Evolutionary conservation across 2,329 filamentous ascomycete species (phyloP), one percentile per base, ranked within the genome.

Genomic region (Claviceps sp.): DNA sequence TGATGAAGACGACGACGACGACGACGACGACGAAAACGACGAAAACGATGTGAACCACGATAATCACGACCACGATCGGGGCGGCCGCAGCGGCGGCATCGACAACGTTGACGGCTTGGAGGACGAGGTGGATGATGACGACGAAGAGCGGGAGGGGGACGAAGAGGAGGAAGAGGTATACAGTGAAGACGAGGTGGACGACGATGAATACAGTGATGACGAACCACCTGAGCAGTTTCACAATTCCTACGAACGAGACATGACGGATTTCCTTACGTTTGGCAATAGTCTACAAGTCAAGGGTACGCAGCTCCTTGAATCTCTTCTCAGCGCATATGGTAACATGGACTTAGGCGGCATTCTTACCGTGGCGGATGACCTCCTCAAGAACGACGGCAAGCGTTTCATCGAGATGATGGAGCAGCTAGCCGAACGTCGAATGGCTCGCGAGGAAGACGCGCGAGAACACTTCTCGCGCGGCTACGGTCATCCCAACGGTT

Each of bases 331-430:
- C 66, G 65, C 62, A 66, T 66, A 69, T 72, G 69, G 68, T 72
- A 71, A 71, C 68, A 68, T 68, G 67, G 67, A 69, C 63, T 68
- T 78, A 88, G 90, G 93, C 75, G 94, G 93, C 66, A 96, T 98
- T 69, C 82, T 98, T 66, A 98, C 93, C 59, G 93, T 98, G 64
- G 93, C 93, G 67, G 93, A 98, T 74, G 93, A 98, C 71, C 77
- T 98, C 58, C 79, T 98, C 57, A 97, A 97, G 70, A 98, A 98
- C 70, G 93, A 98, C 69, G 93, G 93, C 62, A 95, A 95, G 70
- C 95, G 95, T 65, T 98, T 98, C 72, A 98, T 98, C 69, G 93
- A 98, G 68, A 98, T 98, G 93, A 98, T 98, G 93, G 93, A 98
- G 68, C 91, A 97, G 71, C 79, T 98, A 61, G 93, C 93, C 39